These are phyloP conservation scores for Piloderma croceum DNA, from an alignment of 768 basidiomycete species.

Conservation along the genomic window DNA sequence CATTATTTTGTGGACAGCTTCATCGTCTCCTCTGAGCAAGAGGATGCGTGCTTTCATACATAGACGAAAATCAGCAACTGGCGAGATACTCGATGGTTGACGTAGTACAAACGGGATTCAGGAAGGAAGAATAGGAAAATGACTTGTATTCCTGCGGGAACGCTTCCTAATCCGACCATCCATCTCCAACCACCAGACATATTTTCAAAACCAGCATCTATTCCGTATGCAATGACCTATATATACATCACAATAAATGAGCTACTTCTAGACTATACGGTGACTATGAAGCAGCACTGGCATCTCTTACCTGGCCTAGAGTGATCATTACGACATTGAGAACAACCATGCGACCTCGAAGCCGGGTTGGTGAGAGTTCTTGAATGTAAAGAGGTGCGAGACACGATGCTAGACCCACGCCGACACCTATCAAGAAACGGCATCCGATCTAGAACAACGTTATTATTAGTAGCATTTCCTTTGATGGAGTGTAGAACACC, in stretches of 20 bases:
- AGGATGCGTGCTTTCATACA: constrained; percentile 52
- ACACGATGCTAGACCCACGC: constrained; percentile 72
- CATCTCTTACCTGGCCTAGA: constrained; percentile 67
- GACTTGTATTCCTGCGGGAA: constrained; percentile 64
- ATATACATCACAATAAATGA: too few relatives aligned
- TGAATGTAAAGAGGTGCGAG: constrained; percentile 81
- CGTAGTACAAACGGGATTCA: constrained; percentile 72
- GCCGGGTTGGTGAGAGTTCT: constrained; percentile 70
- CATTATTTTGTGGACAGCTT: constrained; percentile 49
- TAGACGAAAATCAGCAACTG: too few relatives aligned
- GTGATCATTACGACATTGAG: constrained; percentile 83
- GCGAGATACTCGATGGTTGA: not conserved
- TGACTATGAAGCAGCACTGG: too few relatives aligned
- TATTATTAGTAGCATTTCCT: not conserved
- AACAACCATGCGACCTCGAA: constrained; percentile 74
- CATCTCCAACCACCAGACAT: constrained; percentile 68
- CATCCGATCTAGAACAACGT: constrained; percentile 47
- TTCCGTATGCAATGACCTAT: constrained; percentile 75
- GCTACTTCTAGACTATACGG: too few relatives aligned
- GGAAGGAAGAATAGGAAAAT: constrained; percentile 60
- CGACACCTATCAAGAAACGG: constrained; percentile 69
- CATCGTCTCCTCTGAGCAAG: constrained; percentile 48
- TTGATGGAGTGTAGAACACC: constrained; percentile 8
- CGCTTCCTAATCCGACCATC: constrained; percentile 75
- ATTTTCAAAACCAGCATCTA: constrained; percentile 61